Conservation (phyloP, 768 basidiomycete genomes). For the Epithele typhae region DNA sequence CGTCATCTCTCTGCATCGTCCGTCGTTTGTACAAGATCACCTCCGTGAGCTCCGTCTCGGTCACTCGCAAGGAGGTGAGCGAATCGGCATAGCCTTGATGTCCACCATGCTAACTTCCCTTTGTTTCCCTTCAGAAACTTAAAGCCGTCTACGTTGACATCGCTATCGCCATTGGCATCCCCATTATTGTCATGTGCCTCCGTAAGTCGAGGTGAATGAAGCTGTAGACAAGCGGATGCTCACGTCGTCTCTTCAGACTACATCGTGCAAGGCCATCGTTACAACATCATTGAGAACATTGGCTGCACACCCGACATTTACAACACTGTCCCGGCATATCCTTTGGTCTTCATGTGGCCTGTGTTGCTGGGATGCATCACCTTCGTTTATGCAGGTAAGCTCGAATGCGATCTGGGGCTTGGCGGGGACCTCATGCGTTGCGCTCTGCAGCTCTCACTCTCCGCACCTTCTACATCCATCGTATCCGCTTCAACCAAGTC, state of each 20-base stretch:
- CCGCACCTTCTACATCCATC: too few species aligned
- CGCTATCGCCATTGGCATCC: too few species aligned
- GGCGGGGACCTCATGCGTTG: too few species aligned
- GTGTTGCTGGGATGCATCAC: constrained; percentile 39
- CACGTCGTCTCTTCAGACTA: constrained; percentile 10
- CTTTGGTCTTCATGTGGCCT: constrained; percentile 39
- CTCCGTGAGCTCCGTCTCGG: too few species aligned
- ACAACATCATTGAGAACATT: constrained; percentile 55
- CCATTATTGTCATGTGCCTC: not conserved
- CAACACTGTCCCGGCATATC: constrained; percentile 40
- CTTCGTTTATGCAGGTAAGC: constrained; percentile 31
- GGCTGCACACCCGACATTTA: constrained; percentile 52
- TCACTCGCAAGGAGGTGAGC: too few species aligned
- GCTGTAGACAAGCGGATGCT: too few species aligned
- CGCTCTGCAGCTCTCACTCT: too few species aligned
- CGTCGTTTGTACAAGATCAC: constrained; percentile 61
- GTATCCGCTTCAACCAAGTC: constrained; percentile 38
- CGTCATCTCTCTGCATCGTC: constrained; percentile 44
- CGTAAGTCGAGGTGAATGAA: constrained; percentile 16
- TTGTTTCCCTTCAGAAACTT: too few species aligned
- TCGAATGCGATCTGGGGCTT: constrained; percentile 1
- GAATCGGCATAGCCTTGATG: too few species aligned
- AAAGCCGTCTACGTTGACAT: too few species aligned
- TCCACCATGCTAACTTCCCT: too few species aligned
- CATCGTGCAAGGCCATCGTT: constrained; percentile 51